Evolutionary conservation across 2,329 filamentous ascomycete species (phyloP), one percentile per base, ranked within the genome.

Genomic region (Ceratocystis colombiana): DNA sequence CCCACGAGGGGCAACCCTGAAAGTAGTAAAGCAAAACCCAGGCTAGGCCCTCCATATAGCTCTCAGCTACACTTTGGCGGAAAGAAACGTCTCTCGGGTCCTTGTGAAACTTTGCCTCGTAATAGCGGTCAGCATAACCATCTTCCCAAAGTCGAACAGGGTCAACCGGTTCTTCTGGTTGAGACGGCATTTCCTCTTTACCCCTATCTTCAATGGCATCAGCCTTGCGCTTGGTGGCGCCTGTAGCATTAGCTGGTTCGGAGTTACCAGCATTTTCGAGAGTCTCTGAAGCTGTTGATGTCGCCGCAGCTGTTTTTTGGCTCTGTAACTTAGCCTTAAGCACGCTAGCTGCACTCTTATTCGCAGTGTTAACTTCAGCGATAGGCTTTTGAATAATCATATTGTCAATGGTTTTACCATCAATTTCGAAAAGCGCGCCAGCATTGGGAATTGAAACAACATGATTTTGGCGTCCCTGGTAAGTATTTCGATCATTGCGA

Each of bases 1-100:
- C 95, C 94, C 95, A 99, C 0, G 91, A 96, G 25, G 94, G 91
- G 72, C 94, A 99, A 30, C 94, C 94, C 76, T 99, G 94, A 75
- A 96, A 96, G 75, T 99, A 99, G 76, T 99, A 99, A 45, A 92
- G 80, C 63, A 99, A 79, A 48, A 99, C 94, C 94, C 95, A 99
- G 25, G 88, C 88, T 8, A 99, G 82, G 45, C 94, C 94, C 78
- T 97, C 91, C 12, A 93, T 91, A 74, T 99, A 99, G n/a, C 89
- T 85, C 65, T 85, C 84, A 45, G 88, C 94, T 66, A 99, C 95
- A 72, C 90, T 84, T 75, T 92, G 88, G 65, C 93, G 88, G 75
- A 97, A 97, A 64, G 86, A 88, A 62, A 88, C 80, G 74, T 99
- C 89, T 64, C 87, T 83, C 1, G 90, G 86, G 67, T 89, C 86